phyloP scores from a whole-genome alignment of 2,329 filamentous ascomycete species.

The Fusarium floridanum region DNA sequence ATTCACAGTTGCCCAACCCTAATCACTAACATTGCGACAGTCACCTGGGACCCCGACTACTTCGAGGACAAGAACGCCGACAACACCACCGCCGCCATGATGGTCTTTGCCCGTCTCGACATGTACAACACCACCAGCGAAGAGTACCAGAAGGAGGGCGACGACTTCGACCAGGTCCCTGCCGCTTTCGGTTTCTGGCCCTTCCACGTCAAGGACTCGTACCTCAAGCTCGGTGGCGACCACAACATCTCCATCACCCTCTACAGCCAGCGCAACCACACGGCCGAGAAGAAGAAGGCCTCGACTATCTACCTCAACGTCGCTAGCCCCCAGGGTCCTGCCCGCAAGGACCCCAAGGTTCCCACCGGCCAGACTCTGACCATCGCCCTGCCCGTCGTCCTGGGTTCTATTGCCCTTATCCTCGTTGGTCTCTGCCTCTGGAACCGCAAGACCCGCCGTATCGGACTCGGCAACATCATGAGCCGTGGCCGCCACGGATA shows the following conservation, averaged over 20 bases:
- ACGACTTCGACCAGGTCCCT: slow-evolving; percentile 50
- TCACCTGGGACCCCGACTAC: slow-evolving; percentile 69
- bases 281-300: slow-evolving; percentile 55
- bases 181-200: slow-evolving; percentile 63
- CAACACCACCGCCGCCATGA: slow-evolving; percentile 49
- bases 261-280: slow-evolving; percentile 53
- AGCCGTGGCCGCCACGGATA: slow-evolving; percentile 60
- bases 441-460: slow-evolving; percentile 64
- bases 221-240: slow-evolving; percentile 51
- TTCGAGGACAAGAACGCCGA: slow-evolving; percentile 57
- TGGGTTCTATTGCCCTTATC: slow-evolving; percentile 62
- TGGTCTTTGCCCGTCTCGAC: slow-evolving; percentile 56
- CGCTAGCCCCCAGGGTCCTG: slow-evolving; percentile 51
- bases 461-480: slow-evolving; percentile 66
- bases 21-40: slow-evolving; percentile 48
- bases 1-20: neutral
- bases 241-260: slow-evolving; percentile 65
- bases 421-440: slow-evolving; percentile 69
- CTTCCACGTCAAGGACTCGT: slow-evolving; percentile 55
- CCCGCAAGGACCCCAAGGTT: slow-evolving; percentile 50
- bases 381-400: slow-evolving; percentile 65
- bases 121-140: slow-evolving; percentile 54
- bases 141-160: slow-evolving; percentile 54
- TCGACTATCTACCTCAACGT: slow-evolving; percentile 57
- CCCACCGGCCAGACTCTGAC: slow-evolving; percentile 58